Percentiles rank a stretch among this genome's conserved stretches.
phyloP scores from a whole-genome alignment of 2,329 filamentous ascomycete species.

The Pseudocercospora fijiensis region DNA sequence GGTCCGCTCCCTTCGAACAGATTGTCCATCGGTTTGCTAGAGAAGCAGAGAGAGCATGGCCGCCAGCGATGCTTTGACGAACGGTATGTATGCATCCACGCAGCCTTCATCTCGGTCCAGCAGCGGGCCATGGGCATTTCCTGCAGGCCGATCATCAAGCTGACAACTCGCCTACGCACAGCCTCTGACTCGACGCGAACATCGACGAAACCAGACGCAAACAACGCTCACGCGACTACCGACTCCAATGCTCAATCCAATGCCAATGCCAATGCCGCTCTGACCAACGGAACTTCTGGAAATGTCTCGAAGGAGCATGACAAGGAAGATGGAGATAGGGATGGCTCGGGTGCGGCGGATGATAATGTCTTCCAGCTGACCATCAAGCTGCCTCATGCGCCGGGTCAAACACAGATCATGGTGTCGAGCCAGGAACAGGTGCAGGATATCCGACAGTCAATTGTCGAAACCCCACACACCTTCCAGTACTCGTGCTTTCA shows the following conservation, averaged over 20 bases:
- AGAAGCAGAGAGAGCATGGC: constrained; percentile 13
- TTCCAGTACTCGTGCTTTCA: constrained; percentile 99
- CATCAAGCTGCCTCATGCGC: constrained; percentile 77
- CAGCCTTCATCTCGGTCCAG: not conserved
- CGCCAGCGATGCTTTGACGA: constrained; percentile 20
- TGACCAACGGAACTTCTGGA: constrained; percentile 13
- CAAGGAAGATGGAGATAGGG: constrained; percentile 28
- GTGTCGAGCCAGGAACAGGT: constrained; percentile 87
- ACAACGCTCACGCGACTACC: constrained; percentile 16
- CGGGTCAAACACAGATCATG: constrained; percentile 79
- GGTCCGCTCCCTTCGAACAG: not conserved
- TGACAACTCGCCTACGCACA: not conserved
- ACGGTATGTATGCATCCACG: constrained; percentile 12
- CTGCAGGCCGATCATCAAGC: not conserved
- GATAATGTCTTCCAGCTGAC: constrained; percentile 65
- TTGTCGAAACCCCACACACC: constrained; percentile 87
- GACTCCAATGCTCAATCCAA: constrained; percentile 20
- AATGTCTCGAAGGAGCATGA: constrained; percentile 24
- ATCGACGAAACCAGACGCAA: constrained; percentile 12
- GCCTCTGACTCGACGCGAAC: constrained; percentile 14
- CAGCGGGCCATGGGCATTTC: not conserved
- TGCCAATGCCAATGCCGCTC: constrained; percentile 20
- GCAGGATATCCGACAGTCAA: constrained; percentile 93
- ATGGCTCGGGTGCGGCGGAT: constrained; percentile 22
- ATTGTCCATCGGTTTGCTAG: not conserved